Base-by-base conservation (phyloP, 1,284 basidiomycete genomes). In the Apiotrichum akiyoshidainum region DNA sequence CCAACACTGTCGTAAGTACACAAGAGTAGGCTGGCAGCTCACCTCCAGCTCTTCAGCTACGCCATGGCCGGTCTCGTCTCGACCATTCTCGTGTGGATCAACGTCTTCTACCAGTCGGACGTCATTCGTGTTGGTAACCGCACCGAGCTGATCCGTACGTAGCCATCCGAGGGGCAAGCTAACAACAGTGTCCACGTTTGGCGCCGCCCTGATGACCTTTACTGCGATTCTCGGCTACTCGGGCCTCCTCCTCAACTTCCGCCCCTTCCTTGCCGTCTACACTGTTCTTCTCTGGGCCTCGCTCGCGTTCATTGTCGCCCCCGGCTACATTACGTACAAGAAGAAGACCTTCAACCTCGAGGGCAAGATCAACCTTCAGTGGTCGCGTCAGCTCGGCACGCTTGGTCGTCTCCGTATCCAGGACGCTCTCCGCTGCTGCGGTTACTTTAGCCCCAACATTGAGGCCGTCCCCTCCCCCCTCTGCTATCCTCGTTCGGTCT, bases 251-350 rank as follows among this genome's bases (percentile, higher is more conserved):
- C 82, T 90, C 61, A 87, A 89, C 78, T 88, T 86, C 54, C 85
- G 87, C 21, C 83, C 86, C 12, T 83, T 89, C 68, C 82, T 90
- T 60, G 86, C 87, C 8, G 79, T 86, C 51, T 90, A 89, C 78
- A 81, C 83, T 4, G 68, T 89, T 44, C 80, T 90, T 16, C 83
- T 89, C 55, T 89, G 87, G 86, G 82, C 85, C 44, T 81, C 82
- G 14, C 79, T 88, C 72, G 81, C 78, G 45, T 79, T 87, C 66
- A 79, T 88, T 64, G 80, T 86, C 59, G 78, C 83, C 0, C 87
- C 86, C 1, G 87, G 87, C 2, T 89, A 89, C 75, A 72, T 87
- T 54, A 83, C 86, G 35, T 89, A 87, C 80, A 85, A 85, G 69
- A 79, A 80, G 17, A 80, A 80, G 52, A 79, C 81, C 1, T 87